Evolutionary conservation across 495 filamentous ascomycete genomes (phyloP), one percentile per base, ranked within the genome.

Genomic region (Penicillium turbatum): DNA sequence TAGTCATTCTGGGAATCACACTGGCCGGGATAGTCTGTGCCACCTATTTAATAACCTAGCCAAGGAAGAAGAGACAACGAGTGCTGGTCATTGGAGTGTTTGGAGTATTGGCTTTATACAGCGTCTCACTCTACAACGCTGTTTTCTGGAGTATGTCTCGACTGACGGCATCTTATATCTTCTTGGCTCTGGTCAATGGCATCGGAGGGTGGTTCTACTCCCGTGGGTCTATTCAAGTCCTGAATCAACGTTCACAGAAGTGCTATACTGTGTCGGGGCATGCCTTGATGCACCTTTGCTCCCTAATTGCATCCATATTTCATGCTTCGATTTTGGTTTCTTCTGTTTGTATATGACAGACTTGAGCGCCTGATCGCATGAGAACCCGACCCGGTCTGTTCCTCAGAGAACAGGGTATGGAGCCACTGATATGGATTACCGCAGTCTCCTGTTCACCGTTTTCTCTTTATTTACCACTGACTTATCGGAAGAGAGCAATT

Each of bases 1-100:
- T 12, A 11, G 15, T 44, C 5, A 16, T 30, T 12, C 26, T 39
- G 36, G 16, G 36, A 19, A 21, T 39, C 41, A 6, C 41, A n/a
- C n/a, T 41, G 19, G 39, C 17, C 17, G 17, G 39, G 39, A 5
- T 41, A 24, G 11, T 41, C 39, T 41, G 39, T 21, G 21, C 39
- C 19, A 41, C 11, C 10, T 24, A 13, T 41, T 24, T 41, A n/a
- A 41, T 41, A 24, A 41, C 39, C 17, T 41, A 19, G 39, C 21
- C 39, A 41, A 41, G 39, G 2, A 19, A 49, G 7, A 39, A 36
- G 36, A 37, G 9, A 45, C 27, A 45, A 31, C n/a, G 42, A 45
- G 27, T 45, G 42, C 42, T 45, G 10, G 42, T 45, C n/a, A 45
- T 45, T 45, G 26, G 42, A 9, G 42, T 11, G 8, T 45, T 45